phyloP scores from a whole-genome alignment of 495 filamentous ascomycete genomes.

The Pseudevernia furfuracea region DNA sequence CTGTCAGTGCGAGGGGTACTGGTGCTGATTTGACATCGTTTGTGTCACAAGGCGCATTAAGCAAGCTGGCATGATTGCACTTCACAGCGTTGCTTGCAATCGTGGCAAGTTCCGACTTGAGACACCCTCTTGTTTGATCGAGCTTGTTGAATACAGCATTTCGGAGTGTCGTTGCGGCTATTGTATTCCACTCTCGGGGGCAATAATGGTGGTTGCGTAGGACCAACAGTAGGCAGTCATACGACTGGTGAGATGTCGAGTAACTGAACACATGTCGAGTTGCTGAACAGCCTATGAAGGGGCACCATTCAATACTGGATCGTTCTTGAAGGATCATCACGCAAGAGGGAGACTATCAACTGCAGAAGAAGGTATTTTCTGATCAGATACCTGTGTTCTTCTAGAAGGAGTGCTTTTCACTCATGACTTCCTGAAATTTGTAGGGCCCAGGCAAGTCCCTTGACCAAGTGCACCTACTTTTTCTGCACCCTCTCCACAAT shows the following conservation, averaged over 20 bases:
- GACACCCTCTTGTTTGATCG: neutral
- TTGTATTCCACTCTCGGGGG: neutral
- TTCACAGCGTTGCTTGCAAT: neutral
- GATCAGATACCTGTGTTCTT: neutral
- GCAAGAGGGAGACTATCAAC: neutral
- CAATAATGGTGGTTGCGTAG: neutral
- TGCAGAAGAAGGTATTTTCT: neutral
- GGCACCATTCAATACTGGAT: neutral
- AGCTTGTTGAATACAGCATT: neutral
- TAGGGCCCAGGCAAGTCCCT: neutral
- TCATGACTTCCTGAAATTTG: conserved; percentile 4
- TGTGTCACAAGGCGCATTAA: neutral
- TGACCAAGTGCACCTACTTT: conserved; percentile 10
- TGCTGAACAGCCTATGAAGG: neutral
- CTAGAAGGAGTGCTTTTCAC: conserved; percentile 3
- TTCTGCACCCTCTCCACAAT: conserved; percentile 72
- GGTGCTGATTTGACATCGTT: neutral
- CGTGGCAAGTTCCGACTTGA: neutral
- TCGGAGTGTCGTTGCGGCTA: neutral
- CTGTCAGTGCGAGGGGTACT: neutral
- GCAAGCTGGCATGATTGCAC: neutral
- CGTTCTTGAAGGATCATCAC: neutral
- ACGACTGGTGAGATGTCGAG: neutral
- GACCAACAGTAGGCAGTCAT: neutral
- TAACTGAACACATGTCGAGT: neutral